A percentile compares a stretch with the other conserved stretches of the same genome.
Conservation (phyloP, 371 early-diverging fungal species). For the Mucor irregularis region DNA sequence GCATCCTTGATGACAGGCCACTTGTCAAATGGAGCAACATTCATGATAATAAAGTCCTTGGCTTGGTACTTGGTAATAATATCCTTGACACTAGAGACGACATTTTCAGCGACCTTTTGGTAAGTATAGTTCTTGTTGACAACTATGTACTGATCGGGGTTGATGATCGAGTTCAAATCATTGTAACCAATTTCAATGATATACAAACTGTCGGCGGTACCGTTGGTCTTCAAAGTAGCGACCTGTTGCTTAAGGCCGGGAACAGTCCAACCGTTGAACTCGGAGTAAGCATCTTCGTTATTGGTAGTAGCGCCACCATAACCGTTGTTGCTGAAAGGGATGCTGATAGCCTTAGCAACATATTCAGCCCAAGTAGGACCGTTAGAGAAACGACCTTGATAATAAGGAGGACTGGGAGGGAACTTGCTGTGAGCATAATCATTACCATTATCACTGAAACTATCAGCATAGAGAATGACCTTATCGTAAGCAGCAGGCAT, state of each 20-base stretch:
- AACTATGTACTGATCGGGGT: conserved; percentile 20
- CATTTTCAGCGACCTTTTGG: conserved; percentile 16
- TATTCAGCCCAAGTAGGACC: conserved; percentile 62
- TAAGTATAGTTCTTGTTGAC: conserved; percentile 11
- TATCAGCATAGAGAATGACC: conserved; percentile 28
- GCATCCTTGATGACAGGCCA: conserved; percentile 17
- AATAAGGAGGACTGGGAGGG: conserved; percentile 39
- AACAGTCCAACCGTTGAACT: conserved; percentile 17
- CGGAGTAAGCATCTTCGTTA: conserved; percentile 24
- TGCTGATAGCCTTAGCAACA: conserved; percentile 29
- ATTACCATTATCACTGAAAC: conserved; percentile 29
- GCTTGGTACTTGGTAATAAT: conserved; percentile 18
- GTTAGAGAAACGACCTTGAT: conserved; percentile 52
- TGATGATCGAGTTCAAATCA: conserved; percentile 25
- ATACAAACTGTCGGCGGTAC: conserved; percentile 16
- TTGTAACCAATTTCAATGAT: conserved; percentile 30
- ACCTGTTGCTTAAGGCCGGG: conserved; percentile 25
- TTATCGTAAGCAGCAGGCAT: conserved; percentile 22
- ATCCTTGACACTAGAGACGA: conserved; percentile 6
- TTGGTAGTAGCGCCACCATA: conserved; percentile 59
- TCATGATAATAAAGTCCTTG: conserved; percentile 18
- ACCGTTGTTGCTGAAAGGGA: conserved; percentile 44
- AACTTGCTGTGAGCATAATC: conserved; percentile 17
- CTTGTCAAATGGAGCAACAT: conserved; percentile 18
- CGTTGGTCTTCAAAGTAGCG: conserved; percentile 3